Evolutionary conservation across 495 filamentous ascomycete genomes (phyloP).

Genomic region (Annulohypoxylon stygium): DNA sequence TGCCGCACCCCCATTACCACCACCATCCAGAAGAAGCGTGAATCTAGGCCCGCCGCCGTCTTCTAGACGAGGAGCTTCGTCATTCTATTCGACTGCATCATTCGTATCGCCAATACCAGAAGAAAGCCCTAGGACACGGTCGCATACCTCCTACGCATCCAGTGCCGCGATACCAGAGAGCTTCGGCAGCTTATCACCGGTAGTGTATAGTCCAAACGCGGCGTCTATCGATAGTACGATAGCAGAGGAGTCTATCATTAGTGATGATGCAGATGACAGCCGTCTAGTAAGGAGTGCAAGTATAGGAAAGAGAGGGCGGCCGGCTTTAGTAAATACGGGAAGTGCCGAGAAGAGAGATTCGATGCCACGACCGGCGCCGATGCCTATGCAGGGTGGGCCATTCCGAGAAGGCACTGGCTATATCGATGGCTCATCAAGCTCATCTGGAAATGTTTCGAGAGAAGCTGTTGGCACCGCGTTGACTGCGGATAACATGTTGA

Average conservation of each 20-base stretch:
- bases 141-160: conserved; percentile 81
- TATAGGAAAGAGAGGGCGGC: conserved; percentile 78
- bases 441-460: conserved; percentile 50
- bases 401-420: conserved; percentile 60
- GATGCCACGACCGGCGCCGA: conserved; percentile 50
- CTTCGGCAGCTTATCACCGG: conserved; percentile 66
- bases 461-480: conserved; percentile 46
- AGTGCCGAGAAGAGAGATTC: conserved; percentile 45
- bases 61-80: conserved; percentile 74
- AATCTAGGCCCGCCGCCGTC: conserved; percentile 75
- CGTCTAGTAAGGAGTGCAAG: conserved; percentile 82
- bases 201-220: conserved; percentile 57
- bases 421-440: conserved; percentile 59
- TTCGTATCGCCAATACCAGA: conserved; percentile 92
- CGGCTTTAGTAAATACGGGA: conserved; percentile 74
- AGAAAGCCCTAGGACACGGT: conserved; percentile 73
- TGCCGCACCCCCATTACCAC: conserved; percentile 51
- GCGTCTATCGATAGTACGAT: conserved; percentile 61
- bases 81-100: conserved; percentile 80
- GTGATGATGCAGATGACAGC: conserved; percentile 71
- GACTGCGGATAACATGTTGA: conserved; percentile 58
- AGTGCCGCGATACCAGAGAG: conserved; percentile 82
- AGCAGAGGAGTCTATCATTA: conserved; percentile 63
- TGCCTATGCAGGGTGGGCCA: conserved; percentile 52
- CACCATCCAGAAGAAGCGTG: conserved; percentile 64